These are phyloP conservation scores for Citrus sp. DNA, from an alignment of 345 rosid species.

Conservation along the genomic window DNA sequence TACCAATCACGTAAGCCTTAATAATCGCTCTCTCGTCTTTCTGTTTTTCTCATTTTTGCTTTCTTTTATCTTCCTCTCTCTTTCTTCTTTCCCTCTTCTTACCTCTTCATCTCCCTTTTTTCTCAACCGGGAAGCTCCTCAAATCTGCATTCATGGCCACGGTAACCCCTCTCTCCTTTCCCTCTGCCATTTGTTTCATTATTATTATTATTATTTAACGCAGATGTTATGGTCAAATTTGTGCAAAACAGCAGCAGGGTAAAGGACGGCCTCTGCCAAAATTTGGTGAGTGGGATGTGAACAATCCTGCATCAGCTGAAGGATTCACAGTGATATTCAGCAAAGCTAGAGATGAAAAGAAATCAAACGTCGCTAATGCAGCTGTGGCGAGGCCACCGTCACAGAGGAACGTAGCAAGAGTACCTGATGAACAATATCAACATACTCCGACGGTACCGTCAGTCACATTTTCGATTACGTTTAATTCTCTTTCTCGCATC, in stretches of 20 bases:
- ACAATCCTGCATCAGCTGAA: constrained; percentile 22
- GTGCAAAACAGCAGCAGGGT: constrained; percentile 1
- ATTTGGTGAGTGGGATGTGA: constrained; percentile 24
- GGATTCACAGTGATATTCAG: constrained; percentile 18
- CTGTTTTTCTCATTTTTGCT: neutral
- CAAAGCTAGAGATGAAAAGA: constrained; percentile 20
- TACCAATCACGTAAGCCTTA: constrained; percentile 2
- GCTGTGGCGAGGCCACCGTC: neutral
- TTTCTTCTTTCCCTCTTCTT: neutral
- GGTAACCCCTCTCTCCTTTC: neutral
- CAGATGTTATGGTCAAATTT: too few species aligned
- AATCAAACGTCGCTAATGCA: constrained; percentile 2
- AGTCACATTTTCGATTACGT: neutral
- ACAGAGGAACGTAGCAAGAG: neutral
- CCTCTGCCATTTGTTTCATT: too few species aligned
- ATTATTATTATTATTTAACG: neutral
- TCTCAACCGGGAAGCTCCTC: neutral
- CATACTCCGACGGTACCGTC: neutral
- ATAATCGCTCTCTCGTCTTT: constrained; percentile 3
- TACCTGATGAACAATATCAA: neutral
- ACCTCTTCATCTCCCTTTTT: neutral
- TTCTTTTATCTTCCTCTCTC: neutral
- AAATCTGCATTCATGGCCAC: constrained; percentile 9
- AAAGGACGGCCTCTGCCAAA: constrained; percentile 16
- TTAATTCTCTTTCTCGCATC: neutral